Evolutionary conservation across 345 rosid species (phyloP), one percentile per base, ranked within the genome.

Genomic region (Cardamine resedifolia): DNA sequence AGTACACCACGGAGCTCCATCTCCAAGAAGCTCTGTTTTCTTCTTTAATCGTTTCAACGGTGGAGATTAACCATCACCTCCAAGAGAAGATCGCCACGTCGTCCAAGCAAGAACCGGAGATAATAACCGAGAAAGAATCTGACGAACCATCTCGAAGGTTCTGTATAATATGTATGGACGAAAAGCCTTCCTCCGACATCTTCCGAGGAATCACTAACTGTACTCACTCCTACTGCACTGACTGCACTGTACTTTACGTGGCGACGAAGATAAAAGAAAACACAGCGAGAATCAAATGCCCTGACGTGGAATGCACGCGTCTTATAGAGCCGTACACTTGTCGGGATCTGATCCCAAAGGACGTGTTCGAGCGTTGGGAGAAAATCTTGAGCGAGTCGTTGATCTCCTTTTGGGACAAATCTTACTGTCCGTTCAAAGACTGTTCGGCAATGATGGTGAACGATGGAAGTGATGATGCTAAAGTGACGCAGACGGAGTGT

Each of bases 391-490:
- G 90, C 43, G 80, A 77, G 72, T 84, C 81, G 23, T 7, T 82
- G 75, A 77, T 92, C 23, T 23, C 58, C 4, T 59, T 51, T 0
- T 58, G 64, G n/a, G 75, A 77, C 50, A 85, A 72, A 24, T 65
- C 72, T 51, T 90, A 88, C 34, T 92, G 98, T 60, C 98, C 96
- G 10, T 90, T 78, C 70, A 87, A 76, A 83, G 88, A 90, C 58
- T 90, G 96, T 52, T 84, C 88, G 1, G 88, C 80, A 2, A 7
- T 87, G 65, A 20, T 90, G 84, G 47, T 92, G 65, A 55, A 78
- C 16, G 81, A 71, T 1, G 76, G 62, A n/a, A 52, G 51, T 52
- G 72, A 50, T 10, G 81, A 64, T 20, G 81, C 49, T 38, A 66
- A 62, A 5, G 80, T 88, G 4, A 83, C 68, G 64, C 84, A 83